phyloP scores from a whole-genome alignment of 768 basidiomycete genomes.

The Sporobolomyces pararoseus region DNA sequence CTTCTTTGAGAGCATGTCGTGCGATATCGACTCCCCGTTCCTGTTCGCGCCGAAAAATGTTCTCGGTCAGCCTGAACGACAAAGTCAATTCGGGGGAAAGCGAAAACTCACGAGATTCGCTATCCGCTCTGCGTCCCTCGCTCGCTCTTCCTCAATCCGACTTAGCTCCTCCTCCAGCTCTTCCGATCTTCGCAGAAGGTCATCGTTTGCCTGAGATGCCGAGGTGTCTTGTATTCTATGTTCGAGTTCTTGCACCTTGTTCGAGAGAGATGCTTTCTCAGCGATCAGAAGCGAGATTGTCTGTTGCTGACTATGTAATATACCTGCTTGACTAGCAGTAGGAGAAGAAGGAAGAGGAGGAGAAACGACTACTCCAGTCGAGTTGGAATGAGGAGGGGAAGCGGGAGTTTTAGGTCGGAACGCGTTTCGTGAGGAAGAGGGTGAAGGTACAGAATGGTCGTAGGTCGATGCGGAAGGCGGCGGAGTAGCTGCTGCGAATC shows the following conservation, averaged over 20 bases:
- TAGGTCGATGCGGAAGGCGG: not conserved
- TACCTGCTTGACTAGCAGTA: not conserved
- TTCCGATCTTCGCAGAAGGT: slow-evolving; percentile 50
- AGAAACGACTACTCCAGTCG: slow-evolving; percentile 34
- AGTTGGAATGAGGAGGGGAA: slow-evolving; percentile 28
- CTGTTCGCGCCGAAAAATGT: slow-evolving; percentile 49
- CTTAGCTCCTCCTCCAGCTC: slow-evolving; percentile 19
- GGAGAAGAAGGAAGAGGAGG: slow-evolving; percentile 17
- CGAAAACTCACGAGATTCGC: slow-evolving; percentile 20
- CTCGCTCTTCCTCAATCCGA: slow-evolving; percentile 14
- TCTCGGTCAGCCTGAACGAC: too few species aligned
- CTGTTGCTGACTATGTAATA: slow-evolving; percentile 56
- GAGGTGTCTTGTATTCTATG: slow-evolving; percentile 1
- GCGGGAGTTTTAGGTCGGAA: slow-evolving; percentile 19
- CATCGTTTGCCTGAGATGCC: slow-evolving; percentile 55
- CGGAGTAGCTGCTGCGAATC: slow-evolving; percentile 14
- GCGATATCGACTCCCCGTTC: slow-evolving; percentile 58
- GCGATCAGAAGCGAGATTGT: slow-evolving; percentile 73
- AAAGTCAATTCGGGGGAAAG: not conserved
- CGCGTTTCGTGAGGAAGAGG: slow-evolving; percentile 6
- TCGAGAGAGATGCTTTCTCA: slow-evolving; percentile 62
- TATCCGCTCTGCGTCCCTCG: slow-evolving; percentile 14
- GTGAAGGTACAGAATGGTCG: not conserved
- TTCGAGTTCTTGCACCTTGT: slow-evolving; percentile 23
- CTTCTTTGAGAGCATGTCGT: slow-evolving; percentile 18